Evolutionary conservation across 306 rosid species (phyloP).

Genomic region (Pterocarpus macrocarpus): DNA sequence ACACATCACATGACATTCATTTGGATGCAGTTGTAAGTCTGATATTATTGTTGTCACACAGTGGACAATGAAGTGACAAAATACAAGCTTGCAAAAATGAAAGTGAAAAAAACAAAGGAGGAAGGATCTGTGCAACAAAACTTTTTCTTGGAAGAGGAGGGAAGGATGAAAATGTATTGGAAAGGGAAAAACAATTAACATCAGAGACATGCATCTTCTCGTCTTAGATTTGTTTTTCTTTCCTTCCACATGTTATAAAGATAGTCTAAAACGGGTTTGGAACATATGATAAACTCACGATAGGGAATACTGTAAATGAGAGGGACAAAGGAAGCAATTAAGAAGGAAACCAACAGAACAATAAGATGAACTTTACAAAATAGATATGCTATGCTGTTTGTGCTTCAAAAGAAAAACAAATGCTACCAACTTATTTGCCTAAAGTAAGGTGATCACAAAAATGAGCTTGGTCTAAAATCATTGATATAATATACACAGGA

Average conservation of each 20-base stretch:
- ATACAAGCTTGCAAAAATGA: not conserved
- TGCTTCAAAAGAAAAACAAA: not conserved
- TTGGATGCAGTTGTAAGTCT: too few species aligned
- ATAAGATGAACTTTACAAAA: not conserved
- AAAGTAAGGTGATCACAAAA: not conserved
- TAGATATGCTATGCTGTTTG: not conserved
- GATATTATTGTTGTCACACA: too few species aligned
- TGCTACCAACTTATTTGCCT: not conserved
- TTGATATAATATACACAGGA: not conserved
- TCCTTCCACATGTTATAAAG: not conserved
- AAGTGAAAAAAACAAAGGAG: not conserved
- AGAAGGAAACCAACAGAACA: constrained; percentile 30
- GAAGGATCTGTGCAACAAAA: not conserved
- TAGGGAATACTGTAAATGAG: not conserved
- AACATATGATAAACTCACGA: not conserved
- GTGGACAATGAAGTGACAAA: not conserved
- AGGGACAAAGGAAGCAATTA: constrained; percentile 13
- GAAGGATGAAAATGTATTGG: not conserved
- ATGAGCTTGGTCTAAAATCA: not conserved
- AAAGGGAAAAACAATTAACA: not conserved
- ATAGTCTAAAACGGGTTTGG: not conserved
- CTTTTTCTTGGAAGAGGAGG: not conserved
- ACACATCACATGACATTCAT: too few species aligned
- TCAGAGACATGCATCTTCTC: not conserved
- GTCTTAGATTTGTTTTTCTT: not conserved